Base-by-base conservation (phyloP, 768 basidiomycete genomes). In the Panaeolus cyanescens region DNA sequence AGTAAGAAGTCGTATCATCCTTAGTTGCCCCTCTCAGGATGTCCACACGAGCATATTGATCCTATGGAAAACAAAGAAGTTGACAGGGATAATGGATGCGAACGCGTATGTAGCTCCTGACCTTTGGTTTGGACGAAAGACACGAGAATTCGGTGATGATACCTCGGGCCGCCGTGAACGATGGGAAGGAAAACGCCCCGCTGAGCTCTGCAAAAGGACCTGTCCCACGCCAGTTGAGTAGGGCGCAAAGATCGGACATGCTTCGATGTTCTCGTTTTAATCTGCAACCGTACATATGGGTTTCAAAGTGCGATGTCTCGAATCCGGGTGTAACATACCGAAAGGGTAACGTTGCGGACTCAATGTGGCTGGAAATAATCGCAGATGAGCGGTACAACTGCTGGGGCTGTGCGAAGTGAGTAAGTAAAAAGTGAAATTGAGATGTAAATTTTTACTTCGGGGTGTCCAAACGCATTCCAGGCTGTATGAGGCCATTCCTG, bases 21-120 rank as follows among this genome's bases (percentile, higher is more conserved):
- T 72, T 64, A 7, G 82, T 75, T 65, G 91, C 80, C 2, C 90
- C 90, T 64, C 91, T 80, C 3, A 84, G 82, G 50, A 91, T 83
- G 58, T 87, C 83, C 33, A 80, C 65, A 34, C 82, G 77, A 39
- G 81, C 71, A 65, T 79, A 85, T 15, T 62, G 69, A 6, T 63
- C 56, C 32, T 59, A 39, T 8, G 56, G 55, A 15, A 50, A 12
- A 6, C 3, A n/a, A 28, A 28, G 25, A 28, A 13, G 25, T 68
- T 36, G 19, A 20, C 37, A 55, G 37, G 31, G n/a, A n/a, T n/a
- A n/a, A 66, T 60, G 34, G 10, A 22, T 32, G 61, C 9, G 10
- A 32, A 56, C 12, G 4, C 20, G 12, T 9, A 28, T 54, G n/a
- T 39, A 28, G 45, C 25, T 28, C 45, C 45, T 50, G 25, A 50